Percentiles rank a stretch among this genome's conserved stretches.
These are phyloP conservation scores for Arxiozyma heterogenica DNA, from an alignment of 1,139 yeast genomes.

Conservation along the genomic window DNA sequence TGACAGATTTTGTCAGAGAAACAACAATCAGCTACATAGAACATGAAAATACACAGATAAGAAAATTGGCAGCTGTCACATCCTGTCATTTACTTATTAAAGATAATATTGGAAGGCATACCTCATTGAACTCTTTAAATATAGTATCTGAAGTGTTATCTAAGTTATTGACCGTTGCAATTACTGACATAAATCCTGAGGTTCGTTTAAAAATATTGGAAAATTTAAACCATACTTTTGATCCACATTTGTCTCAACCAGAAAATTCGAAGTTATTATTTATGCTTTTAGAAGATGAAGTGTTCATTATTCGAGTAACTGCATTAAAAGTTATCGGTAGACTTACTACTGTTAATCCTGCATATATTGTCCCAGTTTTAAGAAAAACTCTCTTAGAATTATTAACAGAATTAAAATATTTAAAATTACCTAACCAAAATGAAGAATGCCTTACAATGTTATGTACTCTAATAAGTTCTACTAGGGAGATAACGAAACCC, in stretches of 20 bases:
- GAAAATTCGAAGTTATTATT: conserved; percentile 77
- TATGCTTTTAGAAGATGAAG: conserved; percentile 87
- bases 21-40: conserved; percentile 78
- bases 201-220: conserved; percentile 72
- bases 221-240: conserved; percentile 68
- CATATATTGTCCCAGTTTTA: conserved; percentile 87
- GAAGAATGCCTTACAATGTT: conserved; percentile 82
- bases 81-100: conserved; percentile 67
- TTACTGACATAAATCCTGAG: conserved; percentile 80
- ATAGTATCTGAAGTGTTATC: conserved; percentile 84
- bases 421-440: conserved; percentile 62
- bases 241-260: conserved; percentile 90
- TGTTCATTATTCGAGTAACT: conserved; percentile 71
- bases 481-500: conserved; percentile 77
- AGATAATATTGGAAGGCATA: conserved; percentile 80
- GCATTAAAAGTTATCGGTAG: conserved; percentile 79
- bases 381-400: conserved; percentile 80
- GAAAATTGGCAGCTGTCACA: conserved; percentile 79
- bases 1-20: conserved; percentile 80
- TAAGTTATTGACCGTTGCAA: conserved; percentile 70
- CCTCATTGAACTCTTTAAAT: conserved; percentile 72
- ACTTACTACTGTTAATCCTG: conserved; percentile 81
- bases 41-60: conserved; percentile 66
- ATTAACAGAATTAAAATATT: conserved; percentile 78
- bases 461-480: conserved; percentile 65